These are phyloP conservation scores for Fusarium oxysporum DNA, from an alignment of 2,329 filamentous ascomycete genomes.

Conservation along the genomic window DNA sequence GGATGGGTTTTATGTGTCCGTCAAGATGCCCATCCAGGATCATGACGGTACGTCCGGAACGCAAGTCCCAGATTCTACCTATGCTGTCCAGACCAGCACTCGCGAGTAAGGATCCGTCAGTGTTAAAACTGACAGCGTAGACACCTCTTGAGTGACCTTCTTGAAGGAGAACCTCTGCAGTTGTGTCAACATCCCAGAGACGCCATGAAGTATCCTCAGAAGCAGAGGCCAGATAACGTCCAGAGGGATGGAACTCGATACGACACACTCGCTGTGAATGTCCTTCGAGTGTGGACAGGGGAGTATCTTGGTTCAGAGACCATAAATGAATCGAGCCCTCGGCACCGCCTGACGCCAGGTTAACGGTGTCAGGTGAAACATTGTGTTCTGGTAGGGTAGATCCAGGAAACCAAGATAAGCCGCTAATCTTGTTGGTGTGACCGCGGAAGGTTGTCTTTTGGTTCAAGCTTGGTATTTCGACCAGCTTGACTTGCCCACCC, in stretches of 20 bases:
- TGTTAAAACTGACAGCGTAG: conserved; percentile 89
- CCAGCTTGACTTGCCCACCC: conserved; percentile 87
- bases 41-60: conserved; percentile 94
- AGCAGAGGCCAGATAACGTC: conserved; percentile 88
- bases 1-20: conserved; percentile 88
- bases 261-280: conserved; percentile 90
- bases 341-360: conserved; percentile 89
- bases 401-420: conserved; percentile 89
- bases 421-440: conserved; percentile 90
- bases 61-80: conserved; percentile 93
- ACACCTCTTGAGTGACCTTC: conserved; percentile 96
- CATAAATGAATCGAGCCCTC: conserved; percentile 91
- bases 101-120: conserved; percentile 88
- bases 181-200: conserved; percentile 92
- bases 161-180: conserved; percentile 85
- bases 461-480: conserved; percentile 85
- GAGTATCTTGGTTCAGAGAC: conserved; percentile 88
- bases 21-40: conserved; percentile 89
- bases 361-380: conserved; percentile 79
- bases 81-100: conserved; percentile 96
- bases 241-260: conserved; percentile 94
- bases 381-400: conserved; percentile 78
- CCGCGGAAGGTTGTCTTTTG: conserved; percentile 81
- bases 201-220: conserved; percentile 98
- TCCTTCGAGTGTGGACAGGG: conserved; percentile 82